These are phyloP conservation scores for Suillus americanus DNA, from an alignment of 768 basidiomycete species.

Conservation along the genomic window DNA sequence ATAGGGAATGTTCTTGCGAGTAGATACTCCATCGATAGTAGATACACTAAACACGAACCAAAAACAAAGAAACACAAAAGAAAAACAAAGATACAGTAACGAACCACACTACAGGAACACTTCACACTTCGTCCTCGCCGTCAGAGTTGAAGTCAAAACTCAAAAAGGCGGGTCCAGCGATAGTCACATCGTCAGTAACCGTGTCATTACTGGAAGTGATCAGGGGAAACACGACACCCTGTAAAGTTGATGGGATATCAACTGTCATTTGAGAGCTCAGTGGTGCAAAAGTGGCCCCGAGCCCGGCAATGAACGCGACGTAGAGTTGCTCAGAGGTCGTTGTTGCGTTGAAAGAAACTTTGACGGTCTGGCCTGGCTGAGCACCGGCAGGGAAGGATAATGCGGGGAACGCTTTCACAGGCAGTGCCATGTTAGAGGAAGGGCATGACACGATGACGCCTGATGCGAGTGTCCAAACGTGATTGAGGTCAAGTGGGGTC, in stretches of 20 bases:
- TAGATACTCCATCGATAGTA: neutral
- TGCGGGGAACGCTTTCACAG: constrained; percentile 49
- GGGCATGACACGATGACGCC: constrained; percentile 51
- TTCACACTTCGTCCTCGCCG: neutral
- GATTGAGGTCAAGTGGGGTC: constrained; percentile 38
- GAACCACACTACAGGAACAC: neutral
- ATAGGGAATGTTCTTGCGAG: neutral
- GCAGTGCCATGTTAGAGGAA: constrained; percentile 43
- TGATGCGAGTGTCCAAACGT: constrained; percentile 47
- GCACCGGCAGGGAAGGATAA: constrained; percentile 36
- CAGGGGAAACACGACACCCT: constrained; percentile 37
- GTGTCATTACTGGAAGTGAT: constrained; percentile 30
- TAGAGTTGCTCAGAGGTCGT: constrained; percentile 20
- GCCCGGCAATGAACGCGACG: constrained; percentile 37
- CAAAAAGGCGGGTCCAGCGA: constrained; percentile 41
- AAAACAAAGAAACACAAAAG: neutral
- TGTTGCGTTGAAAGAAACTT: constrained; percentile 24
- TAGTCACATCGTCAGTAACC: constrained; percentile 38
- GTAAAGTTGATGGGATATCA: constrained; percentile 24
- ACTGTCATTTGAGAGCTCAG: constrained; percentile 21
- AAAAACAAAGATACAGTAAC: neutral
- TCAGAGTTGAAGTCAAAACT: constrained; percentile 25
- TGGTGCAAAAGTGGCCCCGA: constrained; percentile 31
- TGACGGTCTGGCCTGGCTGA: constrained; percentile 29
- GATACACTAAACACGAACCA: neutral